phyloP scores from a whole-genome alignment of 148 eudicot species.

The Camellia lanceoleosa region DNA sequence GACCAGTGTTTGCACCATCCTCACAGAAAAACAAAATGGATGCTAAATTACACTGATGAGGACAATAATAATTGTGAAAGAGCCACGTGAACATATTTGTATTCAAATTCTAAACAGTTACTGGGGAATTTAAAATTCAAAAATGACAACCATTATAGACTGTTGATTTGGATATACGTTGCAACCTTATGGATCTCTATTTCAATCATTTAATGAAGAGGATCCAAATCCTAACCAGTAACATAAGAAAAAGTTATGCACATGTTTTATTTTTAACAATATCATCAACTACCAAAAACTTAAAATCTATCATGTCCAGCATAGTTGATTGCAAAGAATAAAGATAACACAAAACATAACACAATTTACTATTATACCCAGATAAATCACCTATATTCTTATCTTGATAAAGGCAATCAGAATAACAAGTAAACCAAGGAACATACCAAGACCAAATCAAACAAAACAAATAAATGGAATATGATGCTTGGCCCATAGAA shows the following conservation, averaged over 20 bases:
- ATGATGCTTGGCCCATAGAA: background rate
- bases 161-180: too few species aligned
- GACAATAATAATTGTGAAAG: background rate
- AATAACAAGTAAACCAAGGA: slow-evolving; percentile 3
- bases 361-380: background rate
- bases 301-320: background rate
- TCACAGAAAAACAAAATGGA: background rate
- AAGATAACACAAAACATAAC: background rate
- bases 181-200: too few species aligned
- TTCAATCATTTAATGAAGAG: too few species aligned
- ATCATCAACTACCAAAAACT: background rate
- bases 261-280: background rate
- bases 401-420: background rate
- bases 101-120: too few species aligned
- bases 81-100: too few species aligned
- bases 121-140: too few species aligned
- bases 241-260: background rate
- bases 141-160: too few species aligned
- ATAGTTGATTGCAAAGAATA: background rate
- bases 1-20: background rate
- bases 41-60: background rate
- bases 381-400: background rate
- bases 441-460: background rate
- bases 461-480: background rate
- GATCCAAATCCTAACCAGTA: background rate